Base-by-base conservation (phyloP, 768 basidiomycete genomes). In the Tylopilus balloui region DNA sequence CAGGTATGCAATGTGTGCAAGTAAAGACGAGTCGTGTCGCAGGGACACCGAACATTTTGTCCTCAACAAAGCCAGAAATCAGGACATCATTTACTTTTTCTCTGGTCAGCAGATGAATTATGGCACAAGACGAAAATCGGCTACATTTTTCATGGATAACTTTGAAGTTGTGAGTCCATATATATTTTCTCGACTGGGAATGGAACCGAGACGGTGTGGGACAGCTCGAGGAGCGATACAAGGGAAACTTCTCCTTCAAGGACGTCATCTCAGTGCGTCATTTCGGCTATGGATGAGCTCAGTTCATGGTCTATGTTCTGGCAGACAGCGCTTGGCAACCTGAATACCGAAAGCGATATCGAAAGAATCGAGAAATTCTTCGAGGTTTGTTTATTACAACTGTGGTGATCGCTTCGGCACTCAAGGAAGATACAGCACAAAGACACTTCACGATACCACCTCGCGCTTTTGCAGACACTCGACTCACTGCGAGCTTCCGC, bases 271-370 rank as follows among this genome's bases (percentile, higher is more conserved):
- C 76, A 63, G 84, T 81, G 61, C 47, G 78, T 52, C 13, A 2
- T 17, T 19, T 36, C 8, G 14, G 28, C 4, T 13, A 9, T 19
- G 27, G 15, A 23, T 21, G 31, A 34, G 24, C 9, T 29, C 15
- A 13, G 9, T 29, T 48, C 40, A n/a, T 20, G 39, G 54, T 23
- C 27, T 11, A 15, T 57, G 60, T 61, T 32, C 20, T 48, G 42
- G 45, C 47, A 78, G 67, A 61, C 57, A 27, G 53, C 69, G 9
- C 68, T 78, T 64, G 62, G 64, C 23, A 68, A 69, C 25, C 72
- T 94, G 47, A 80, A 84, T n/a, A 80, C 79, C 19, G 70, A 83
- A 53, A 67, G 79, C 50, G 94, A 96, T 69, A 74, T 78, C 35
- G 69, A 81, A 44, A 73, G 72, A 19, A 75, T 81, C 13, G 75